Evolutionary conservation across 345 rosid species (phyloP), one percentile per base, ranked within the genome.

Genomic region (Draba incana): DNA sequence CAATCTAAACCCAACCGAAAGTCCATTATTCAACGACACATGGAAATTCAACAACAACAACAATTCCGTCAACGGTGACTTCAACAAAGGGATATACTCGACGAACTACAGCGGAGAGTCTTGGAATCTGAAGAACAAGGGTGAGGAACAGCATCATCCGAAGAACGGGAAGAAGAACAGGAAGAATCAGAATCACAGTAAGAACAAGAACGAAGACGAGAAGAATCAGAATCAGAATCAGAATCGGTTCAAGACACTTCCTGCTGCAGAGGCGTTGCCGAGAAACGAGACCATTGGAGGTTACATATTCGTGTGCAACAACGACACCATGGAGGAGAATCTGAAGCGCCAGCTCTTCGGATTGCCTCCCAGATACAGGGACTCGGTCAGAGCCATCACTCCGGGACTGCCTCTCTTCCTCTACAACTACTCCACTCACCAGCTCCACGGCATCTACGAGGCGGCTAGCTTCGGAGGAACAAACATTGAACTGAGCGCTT

Each of bases 261-360:
- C 99, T 25, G 86, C 99, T 0, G 72, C 99, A 0, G 99, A 95
- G 66, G 76, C 99, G 25, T 76, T 95, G 59, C 97, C 98, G 1
- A 84, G 98, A 47, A 86, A 89, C 54, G 97, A 95, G 78, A 85
- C 93, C 20, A 79, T 95, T 10, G 99, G 99, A 2, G 99, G 99
- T 0, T 95, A 95, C 71, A 95, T 95, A 70, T 92, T 95, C 54
- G 99, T 95, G n/a, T 95, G 99, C 84, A 92, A 95, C 85, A 95
- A 95, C 58, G 99, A 95, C 62, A 95, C 99, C 35, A 95, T 95
- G 99, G 80, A 80, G 54, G 99, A 95, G 85, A 88, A 95, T 69
- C 90, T 95, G 68, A 85, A 75, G 74, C 81, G 99, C 38, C 83
- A 89, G 81, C 97, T 95, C 42, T 95, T 95, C 56, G 99, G 99